Evolutionary conservation across 805 yeast genomes (phyloP).

Genomic region (Spathaspora hagerdaliae): DNA sequence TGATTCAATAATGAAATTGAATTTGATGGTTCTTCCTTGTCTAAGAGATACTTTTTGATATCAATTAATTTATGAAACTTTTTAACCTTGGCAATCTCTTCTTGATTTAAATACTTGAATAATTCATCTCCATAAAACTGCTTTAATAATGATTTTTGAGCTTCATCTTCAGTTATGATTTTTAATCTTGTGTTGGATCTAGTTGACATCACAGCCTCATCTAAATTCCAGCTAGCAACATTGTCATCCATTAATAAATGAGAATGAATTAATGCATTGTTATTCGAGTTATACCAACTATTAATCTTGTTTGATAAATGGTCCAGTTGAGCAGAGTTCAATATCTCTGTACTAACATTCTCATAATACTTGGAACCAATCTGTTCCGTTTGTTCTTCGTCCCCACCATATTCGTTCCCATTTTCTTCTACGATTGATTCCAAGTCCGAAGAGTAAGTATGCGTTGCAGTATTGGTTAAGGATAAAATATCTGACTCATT

Average conservation of each 20-base stretch:
- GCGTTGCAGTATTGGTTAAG: conserved; percentile 15
- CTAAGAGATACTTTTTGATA: conserved; percentile 7
- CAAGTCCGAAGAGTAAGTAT: conserved; percentile 3
- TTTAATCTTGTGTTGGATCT: not conserved
- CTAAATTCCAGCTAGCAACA: conserved; percentile 35
- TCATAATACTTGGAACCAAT: not conserved
- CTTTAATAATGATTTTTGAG: conserved; percentile 10
- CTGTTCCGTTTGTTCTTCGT: conserved; percentile 1
- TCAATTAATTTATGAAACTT: conserved; percentile 16
- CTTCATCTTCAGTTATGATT: not conserved
- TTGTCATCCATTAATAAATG: conserved; percentile 26
- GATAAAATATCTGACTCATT: conserved; percentile 25
- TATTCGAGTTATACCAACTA: conserved; percentile 15
- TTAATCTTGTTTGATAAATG: conserved; percentile 14
- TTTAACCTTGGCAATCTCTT: conserved; percentile 22
- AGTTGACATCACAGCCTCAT: conserved; percentile 13
- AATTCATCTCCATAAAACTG: conserved; percentile 31
- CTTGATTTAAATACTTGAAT: conserved; percentile 17
- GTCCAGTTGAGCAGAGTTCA: conserved; percentile 1
- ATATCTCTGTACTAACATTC: not conserved
- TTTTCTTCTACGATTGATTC: conserved; percentile 5
- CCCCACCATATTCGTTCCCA: conserved; percentile 2
- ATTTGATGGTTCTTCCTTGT: not conserved
- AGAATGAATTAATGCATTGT: conserved; percentile 6
- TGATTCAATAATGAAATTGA: conserved; percentile 4